Conservation (phyloP, 1,139 yeast species). For the Debaryomycetaceae sp. region DNA sequence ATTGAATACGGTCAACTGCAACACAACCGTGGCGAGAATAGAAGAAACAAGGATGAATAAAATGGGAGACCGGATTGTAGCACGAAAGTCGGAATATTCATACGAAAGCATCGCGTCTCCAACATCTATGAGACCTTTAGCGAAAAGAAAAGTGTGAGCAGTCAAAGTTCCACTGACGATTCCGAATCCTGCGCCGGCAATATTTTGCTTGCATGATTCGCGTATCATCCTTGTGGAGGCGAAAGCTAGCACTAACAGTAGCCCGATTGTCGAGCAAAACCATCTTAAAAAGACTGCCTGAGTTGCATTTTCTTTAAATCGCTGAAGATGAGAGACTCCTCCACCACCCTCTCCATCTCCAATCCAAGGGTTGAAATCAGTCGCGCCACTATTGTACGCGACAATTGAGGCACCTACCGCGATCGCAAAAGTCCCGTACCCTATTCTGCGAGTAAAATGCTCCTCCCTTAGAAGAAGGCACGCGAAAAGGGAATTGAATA, state of each 20-base stretch:
- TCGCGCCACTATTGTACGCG: constrained; percentile 52
- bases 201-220: constrained; percentile 9
- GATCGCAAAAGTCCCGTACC: constrained; percentile 58
- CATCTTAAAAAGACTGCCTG: constrained; percentile 23
- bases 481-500: constrained; percentile 66
- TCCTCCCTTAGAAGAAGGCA: constrained; percentile 63
- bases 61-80: constrained; percentile 5
- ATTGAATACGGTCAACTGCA: constrained; percentile 66
- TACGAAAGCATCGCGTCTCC: constrained; percentile 35
- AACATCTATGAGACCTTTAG: constrained; percentile 73
- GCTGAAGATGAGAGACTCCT: constrained; percentile 11
- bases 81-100: constrained; percentile 10
- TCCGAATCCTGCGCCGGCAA: constrained; percentile 55
- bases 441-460: constrained; percentile 46
- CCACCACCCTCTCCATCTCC: constrained; percentile 1
- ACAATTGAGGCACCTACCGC: constrained; percentile 70
- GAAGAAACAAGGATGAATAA: constrained; percentile 43
- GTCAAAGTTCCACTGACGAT: constrained; percentile 67
- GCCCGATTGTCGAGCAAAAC: constrained; percentile 21
- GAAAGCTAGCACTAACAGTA: background rate
- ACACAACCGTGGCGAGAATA: constrained; percentile 60
- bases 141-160: constrained; percentile 77
- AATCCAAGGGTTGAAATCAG: constrained; percentile 10
- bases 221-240: constrained; percentile 1
- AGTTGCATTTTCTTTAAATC: no score